These are phyloP conservation scores for Pseudevernia furfuracea DNA, from an alignment of 495 filamentous ascomycete genomes.

Conservation along the genomic window DNA sequence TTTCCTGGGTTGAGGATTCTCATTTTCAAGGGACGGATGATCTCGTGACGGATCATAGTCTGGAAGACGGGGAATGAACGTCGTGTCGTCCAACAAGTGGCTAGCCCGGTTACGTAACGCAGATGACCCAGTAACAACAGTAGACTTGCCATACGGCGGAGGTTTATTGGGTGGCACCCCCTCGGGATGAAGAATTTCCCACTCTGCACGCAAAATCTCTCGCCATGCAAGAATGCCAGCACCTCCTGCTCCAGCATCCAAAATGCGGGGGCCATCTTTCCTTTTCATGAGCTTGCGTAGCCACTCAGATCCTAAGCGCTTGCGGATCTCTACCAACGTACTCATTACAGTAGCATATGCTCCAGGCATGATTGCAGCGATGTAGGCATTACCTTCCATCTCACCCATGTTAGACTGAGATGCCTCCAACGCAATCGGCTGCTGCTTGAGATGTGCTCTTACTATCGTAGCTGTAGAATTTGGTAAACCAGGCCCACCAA, in stretches of 20 bases:
- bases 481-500: conserved; percentile 70
- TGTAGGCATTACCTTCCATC: conserved; percentile 79
- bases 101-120: conserved; percentile 68
- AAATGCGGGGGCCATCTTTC: conserved; percentile 63
- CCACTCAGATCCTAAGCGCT: conserved; percentile 77
- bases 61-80: conserved; percentile 86
- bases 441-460: conserved; percentile 50
- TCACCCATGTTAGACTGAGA: conserved; percentile 65
- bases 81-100: conserved; percentile 74
- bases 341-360: conserved; percentile 69
- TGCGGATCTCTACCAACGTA: conserved; percentile 72
- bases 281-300: conserved; percentile 57
- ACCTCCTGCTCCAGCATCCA: conserved; percentile 81
- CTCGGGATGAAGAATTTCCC: conserved; percentile 51
- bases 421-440: conserved; percentile 60
- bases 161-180: conserved; percentile 35
- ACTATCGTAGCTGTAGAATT: conserved; percentile 55
- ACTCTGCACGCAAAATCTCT: conserved; percentile 72
- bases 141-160: conserved; percentile 50
- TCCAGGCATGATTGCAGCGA: conserved; percentile 72
- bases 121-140: conserved; percentile 55
- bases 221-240: conserved; percentile 81
- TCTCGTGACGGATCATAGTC: conserved; percentile 65
- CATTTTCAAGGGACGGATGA: conserved; percentile 40
- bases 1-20: conserved; percentile 51